Base-by-base conservation (phyloP, 257 asterid genomes). In the Petunia axillaris region DNA sequence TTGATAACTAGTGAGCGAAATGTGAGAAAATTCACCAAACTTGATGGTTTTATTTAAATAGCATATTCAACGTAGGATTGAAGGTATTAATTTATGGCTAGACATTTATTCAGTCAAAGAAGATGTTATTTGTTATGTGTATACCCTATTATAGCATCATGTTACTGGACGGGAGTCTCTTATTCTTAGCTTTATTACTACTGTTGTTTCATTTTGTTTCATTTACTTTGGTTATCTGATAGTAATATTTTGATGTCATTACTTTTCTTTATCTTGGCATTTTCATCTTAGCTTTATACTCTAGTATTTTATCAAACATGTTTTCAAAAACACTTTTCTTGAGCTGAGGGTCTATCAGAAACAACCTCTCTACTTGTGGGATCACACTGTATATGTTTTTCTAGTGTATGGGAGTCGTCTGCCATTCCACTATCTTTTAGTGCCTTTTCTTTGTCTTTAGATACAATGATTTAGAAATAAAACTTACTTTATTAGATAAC, bases 1-100 rank as follows among this genome's bases (percentile, higher is more conserved):
- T 36, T 50, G 11, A 13, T 71, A 11, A 35, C 44, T 71, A 38
- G 62, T 35, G 62, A 48, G 25, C 77, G 25, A 71, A 71, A 25
- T 44, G 59, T 16, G 58, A 70, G 59, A 58, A 46, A 50, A 25
- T 46, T 70, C 41, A 44, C 59, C 58, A 82, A 82, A 60, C n/a
- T 43, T 59, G 37, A 14, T 38, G 43, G 76, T 6, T 82, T 44
- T 68, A 4, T 71, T 25, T 50, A 50, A 71, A 10, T 35, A 48
- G 35, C 35, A 48, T 35, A 11, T 11, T 50, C 77, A 71, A 35
- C 62, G 62, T 2, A 39, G 14, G 39, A 35, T 50, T 4, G 78
- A 25, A 0, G 65, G 65, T 25, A 6, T 59, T 59, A 16, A 10
- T 59, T 59, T 15, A 16, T 59, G 65, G 1, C 65, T 59, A 59